Evolutionary conservation across 1,284 basidiomycete species (phyloP).

Genomic region (Mixia osmundae): DNA sequence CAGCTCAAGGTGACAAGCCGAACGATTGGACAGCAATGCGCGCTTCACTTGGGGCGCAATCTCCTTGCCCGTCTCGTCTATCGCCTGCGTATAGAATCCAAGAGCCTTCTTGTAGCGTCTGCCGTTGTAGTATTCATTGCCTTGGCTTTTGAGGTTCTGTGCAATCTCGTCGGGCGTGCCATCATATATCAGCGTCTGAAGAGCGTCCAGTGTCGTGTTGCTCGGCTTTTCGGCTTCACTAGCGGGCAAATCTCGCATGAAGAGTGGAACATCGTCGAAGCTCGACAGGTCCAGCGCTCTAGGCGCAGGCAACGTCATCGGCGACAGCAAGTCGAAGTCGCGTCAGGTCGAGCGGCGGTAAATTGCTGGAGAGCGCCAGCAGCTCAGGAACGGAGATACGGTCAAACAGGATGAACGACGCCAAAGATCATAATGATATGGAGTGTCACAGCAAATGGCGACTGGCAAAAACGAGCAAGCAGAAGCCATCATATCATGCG

Average conservation of each 20-base stretch:
- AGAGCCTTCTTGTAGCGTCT: constrained; percentile 67
- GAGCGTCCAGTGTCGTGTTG: constrained; percentile 47
- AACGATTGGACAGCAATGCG: constrained; percentile 58
- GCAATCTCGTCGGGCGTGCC: constrained; percentile 84
- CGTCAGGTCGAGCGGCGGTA: too few species aligned
- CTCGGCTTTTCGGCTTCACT: constrained; percentile 32
- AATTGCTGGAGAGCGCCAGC: too few species aligned
- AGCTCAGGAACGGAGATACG: too few species aligned
- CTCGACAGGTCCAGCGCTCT: not conserved
- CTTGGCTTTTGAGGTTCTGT: constrained; percentile 78
- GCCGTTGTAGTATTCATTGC: constrained; percentile 76
- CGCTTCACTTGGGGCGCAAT: constrained; percentile 31
- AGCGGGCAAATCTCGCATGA: constrained; percentile 65
- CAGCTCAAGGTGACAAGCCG: constrained; percentile 75
- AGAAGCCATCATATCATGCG: too few species aligned
- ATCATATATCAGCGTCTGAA: constrained; percentile 67
- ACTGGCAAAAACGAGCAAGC: too few species aligned
- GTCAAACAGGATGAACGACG: too few species aligned
- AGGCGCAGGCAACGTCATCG: too few species aligned
- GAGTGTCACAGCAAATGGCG: too few species aligned
- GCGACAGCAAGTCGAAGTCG: too few species aligned
- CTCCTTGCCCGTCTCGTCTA: constrained; percentile 43
- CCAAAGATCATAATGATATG: too few species aligned
- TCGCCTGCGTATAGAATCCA: constrained; percentile 69
- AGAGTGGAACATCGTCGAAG: constrained; percentile 36